Percentiles rank a stretch among this genome's conserved stretches.
Evolutionary conservation across 164 flowering plant species (phyloP).

Genomic region (Tinospora cordifolia): DNA sequence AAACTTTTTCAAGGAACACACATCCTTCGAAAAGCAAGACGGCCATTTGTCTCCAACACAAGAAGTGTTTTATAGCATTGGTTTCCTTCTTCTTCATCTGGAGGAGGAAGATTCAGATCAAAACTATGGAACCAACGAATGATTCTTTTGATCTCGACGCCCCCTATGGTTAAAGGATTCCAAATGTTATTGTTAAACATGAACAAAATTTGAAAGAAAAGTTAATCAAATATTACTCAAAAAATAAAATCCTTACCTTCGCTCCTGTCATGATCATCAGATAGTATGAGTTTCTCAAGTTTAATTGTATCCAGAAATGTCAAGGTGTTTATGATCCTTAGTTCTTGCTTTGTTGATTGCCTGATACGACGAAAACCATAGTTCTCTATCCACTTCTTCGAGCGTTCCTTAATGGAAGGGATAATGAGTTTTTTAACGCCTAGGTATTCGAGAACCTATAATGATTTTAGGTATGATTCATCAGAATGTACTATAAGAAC

Average conservation of each 20-base stretch:
- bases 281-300: constrained; percentile 45
- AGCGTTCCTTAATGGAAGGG: constrained; percentile 76
- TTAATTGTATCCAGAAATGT: constrained; percentile 78
- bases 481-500: too few species aligned
- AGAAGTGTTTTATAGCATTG: too few species aligned
- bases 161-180: background rate
- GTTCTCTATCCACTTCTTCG: constrained; percentile 63
- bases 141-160: background rate
- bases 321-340: constrained; percentile 64
- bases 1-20: too few species aligned
- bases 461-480: background rate
- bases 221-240: background rate
- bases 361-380: constrained; percentile 63
- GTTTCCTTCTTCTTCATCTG: background rate
- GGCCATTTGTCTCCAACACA: too few species aligned
- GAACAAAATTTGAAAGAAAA: background rate
- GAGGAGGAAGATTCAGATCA: background rate
- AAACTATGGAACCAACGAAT: background rate
- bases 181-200: background rate
- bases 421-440: constrained; percentile 71
- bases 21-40: too few species aligned
- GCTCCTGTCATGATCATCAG: background rate
- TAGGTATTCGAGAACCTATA: constrained; percentile 52
- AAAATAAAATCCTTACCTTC: background rate
- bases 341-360: constrained; percentile 49